Evolutionary conservation across 164 flowering plant species (phyloP), one percentile per base, ranked within the genome.

Genomic region (Warburgia ugandensis): DNA sequence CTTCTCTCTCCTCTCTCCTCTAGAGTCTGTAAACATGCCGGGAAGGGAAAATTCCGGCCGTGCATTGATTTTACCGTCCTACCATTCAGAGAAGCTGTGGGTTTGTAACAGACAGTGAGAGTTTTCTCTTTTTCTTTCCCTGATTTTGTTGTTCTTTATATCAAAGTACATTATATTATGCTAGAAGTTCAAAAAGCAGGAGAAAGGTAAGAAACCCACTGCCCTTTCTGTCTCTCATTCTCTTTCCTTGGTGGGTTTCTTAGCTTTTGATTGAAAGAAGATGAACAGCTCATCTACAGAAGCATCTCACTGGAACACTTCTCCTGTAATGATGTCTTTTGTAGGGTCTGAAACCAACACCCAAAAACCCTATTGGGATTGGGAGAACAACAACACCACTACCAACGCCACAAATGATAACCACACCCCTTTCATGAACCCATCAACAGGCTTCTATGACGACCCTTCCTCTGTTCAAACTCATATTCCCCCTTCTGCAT

Each of bases 261-360:
- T 25, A 23, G 41, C 31, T n/a, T 60, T 45, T 50, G 57, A 52
- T 53, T 57, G 58, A 48, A 47, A 46, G 62, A 63, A 39, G 67
- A 63, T 63, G 67, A 63, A 62, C 60, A 56, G 48, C 52, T 29
- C 52, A 9, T 29, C 19, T 55, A 44, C 37, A 22, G 26, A 39
- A 4, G 52, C 32, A 27, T 7, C 12, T 9, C 9, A 52, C 51
- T 63, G 67, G 61, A 63, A 57, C 62, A 40, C 31, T 49, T 46
- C 59, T 57, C 20, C 62, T 46, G 27, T 59, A 13, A 64, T 64
- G 53, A 61, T 53, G 29, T 58, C 68, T 12, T 53, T 58, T 64
- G 58, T 52, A 32, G 68, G 68, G 48, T 52, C 52, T 26, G 53
- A 52, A 39, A 37, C 38, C 54, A 63, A 41, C 67, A 63, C 20